Base-by-base conservation (phyloP, 495 filamentous ascomycete genomes). In the Talaromyces wortmannii region DNA sequence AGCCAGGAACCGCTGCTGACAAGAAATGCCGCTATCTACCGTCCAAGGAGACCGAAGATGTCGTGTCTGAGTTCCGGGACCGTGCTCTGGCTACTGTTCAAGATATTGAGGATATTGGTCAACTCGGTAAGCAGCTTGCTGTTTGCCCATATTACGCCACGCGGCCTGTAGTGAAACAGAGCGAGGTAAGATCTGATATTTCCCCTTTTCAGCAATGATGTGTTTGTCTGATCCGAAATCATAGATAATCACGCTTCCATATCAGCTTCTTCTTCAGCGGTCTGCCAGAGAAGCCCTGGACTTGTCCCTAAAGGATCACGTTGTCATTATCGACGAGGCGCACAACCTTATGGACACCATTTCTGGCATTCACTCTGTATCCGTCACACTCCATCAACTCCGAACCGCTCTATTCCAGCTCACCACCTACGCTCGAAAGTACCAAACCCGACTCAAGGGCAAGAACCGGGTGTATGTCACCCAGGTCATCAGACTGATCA, bases 331-430 rank as follows among this genome's bases (percentile, higher is more conserved):
- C 58, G 94, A 98, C 62, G 94, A 98, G 72, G 94, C 95, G 1
- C 94, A 98, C 64, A 98, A 98, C 65, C 80, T 98, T 31, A 97
- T 97, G 84, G 91, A 96, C 67, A 89, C 92, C 2, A 91, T 98
- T 45, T 80, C 89, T 1, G 86, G 83, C 18, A 92, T 96, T 50
- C 83, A 97, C 63, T 95, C 94, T 1, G 81, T 89, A 5, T 81
- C 85, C 42, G 78, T 97, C 29, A 82, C 84, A 8, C 74, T 92
- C 5, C 66, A 64, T 18, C 91, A 97, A 58, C 69, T 97, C 15
- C 78, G 84, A 53, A 78, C 74, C 29, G 86, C 88, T 12, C 78
- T 88, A 57, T 76, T 79, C 29, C 87, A 95, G 65, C 76, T 98
- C 29, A 83, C 83, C 0, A 78, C 83, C 7, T 98, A 98, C 62